These are phyloP conservation scores for Phytophthora sojae DNA, from an alignment of 352 stramenopile species.

Conservation along the genomic window DNA sequence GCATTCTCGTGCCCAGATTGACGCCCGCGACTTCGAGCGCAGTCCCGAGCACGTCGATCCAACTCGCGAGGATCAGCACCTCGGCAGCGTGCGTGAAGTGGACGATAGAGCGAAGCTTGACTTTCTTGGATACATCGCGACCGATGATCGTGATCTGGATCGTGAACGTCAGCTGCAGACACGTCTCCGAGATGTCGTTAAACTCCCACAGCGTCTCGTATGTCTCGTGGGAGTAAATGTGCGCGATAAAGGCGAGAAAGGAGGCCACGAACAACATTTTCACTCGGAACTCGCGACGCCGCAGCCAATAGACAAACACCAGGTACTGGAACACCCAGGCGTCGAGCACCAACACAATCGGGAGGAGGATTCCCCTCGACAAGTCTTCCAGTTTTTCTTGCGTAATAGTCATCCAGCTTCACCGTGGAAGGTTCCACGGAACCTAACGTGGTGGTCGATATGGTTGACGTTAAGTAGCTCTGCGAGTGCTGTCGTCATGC, in stretches of 20 bases:
- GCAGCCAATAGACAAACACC: conserved; percentile 35
- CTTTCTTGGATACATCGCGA: conserved; percentile 30
- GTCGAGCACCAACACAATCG: conserved; percentile 45
- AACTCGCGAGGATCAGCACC: conserved; percentile 19
- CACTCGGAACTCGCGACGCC: conserved; percentile 40
- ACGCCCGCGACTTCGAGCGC: not conserved
- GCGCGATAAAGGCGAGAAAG: conserved; percentile 25
- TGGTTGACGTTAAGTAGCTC: not conserved
- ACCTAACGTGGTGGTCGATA: too few relatives aligned
- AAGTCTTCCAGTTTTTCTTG: not conserved
- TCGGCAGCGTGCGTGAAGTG: conserved; percentile 37
- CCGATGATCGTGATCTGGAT: conserved; percentile 53
- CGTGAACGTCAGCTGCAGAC: conserved; percentile 43
- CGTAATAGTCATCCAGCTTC: not conserved
- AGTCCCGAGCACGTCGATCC: conserved; percentile 20
- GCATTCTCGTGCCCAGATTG: not conserved
- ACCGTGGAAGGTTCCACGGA: too few relatives aligned
- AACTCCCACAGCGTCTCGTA: conserved; percentile 13
- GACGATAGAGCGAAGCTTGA: conserved; percentile 34
- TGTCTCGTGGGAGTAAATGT: conserved; percentile 37
- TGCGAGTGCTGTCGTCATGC: not conserved
- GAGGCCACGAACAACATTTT: conserved; percentile 34
- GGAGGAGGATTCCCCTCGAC: conserved; percentile 26
- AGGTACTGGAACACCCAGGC: conserved; percentile 50
- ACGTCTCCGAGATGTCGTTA: conserved; percentile 52